Base-by-base conservation (phyloP, 1,139 yeast genomes). In the Keqinozyma sinolaborantium region DNA sequence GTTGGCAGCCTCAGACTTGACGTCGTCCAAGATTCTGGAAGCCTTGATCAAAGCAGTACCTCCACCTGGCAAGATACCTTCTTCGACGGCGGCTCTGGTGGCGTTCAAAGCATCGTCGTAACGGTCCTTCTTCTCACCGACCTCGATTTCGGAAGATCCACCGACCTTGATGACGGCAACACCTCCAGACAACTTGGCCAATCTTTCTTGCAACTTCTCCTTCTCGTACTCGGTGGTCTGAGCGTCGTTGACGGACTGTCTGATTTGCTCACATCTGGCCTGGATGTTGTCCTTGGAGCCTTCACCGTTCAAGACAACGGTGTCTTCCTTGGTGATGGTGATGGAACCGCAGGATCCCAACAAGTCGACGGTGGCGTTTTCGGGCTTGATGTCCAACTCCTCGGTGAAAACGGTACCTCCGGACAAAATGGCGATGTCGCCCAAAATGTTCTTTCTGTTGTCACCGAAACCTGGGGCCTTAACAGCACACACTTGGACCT, bases 391-490 rank as follows among this genome's bases (percentile, higher is more conserved):
- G 62, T 92, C 98, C 56, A 94, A 79, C 69, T 92, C 98, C 68
- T 92, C 98, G 48, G 97, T 88, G 80, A 92, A 92, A 29, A 92
- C 98, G 35, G 97, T 87, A 70, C 97, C 97, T 47, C 97, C 97
- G 29, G 97, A 83, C 50, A 94, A 77, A 56, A 90, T 84, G 58
- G 97, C 97, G 66, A 92, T 84, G 64, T 92, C 98, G 52, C 98
- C 98, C 47, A 92, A 74, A 44, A 87, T 88, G 77, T 88, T 88
- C 80, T 92, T 94, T 73, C 97, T 85, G 84, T 92, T 92, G 73
- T 92, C 98, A 66, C 98, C 98, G 51, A 92, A 92, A 37, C 98
- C 98, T 58, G 98, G 98, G 30, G 98, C 97, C 77, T 94, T 92
- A 52, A 92, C 97, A 52, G 96, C 95, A 62, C 95, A 87, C 42